phyloP scores from a whole-genome alignment of 1,139 yeast species.

The Eremothecium gossypii region DNA sequence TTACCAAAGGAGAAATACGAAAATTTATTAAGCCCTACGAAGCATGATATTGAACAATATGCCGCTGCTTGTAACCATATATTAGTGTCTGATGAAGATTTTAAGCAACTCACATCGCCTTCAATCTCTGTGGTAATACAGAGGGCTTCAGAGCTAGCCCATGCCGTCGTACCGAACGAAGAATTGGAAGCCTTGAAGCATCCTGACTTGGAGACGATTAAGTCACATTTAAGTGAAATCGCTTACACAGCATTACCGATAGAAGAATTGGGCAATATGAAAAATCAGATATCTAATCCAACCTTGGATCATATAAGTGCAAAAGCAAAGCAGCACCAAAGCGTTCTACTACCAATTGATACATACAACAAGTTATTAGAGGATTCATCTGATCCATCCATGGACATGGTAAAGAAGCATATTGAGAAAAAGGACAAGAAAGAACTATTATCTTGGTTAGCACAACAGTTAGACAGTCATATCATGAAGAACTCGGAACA shows the following conservation, averaged over 20 bases:
- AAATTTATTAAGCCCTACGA: not conserved
- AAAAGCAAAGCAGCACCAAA: slow-evolving; percentile 23
- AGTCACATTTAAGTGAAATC: slow-evolving; percentile 28
- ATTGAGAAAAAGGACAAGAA: not conserved
- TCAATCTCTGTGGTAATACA: not conserved
- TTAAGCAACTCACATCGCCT: not conserved
- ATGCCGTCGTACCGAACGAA: slow-evolving; percentile 19
- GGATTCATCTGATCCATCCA: not conserved
- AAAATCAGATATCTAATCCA: slow-evolving; percentile 18
- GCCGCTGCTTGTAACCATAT: not conserved
- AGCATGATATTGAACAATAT: not conserved
- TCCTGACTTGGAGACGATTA: slow-evolving; percentile 30
- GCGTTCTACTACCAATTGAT: slow-evolving; percentile 24
- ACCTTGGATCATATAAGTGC: slow-evolving; percentile 17
- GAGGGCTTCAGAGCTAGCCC: not conserved
- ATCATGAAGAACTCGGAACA: slow-evolving; percentile 26
- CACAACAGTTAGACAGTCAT: not conserved
- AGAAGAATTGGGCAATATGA: slow-evolving; percentile 17
- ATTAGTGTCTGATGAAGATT: not conserved
- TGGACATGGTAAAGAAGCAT: not conserved
- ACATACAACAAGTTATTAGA: slow-evolving; percentile 10
- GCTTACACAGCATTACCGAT: slow-evolving; percentile 15
- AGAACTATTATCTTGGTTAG: not conserved
- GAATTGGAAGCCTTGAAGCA: slow-evolving; percentile 19
- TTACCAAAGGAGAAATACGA: slow-evolving; percentile 23